These are phyloP conservation scores for Mortierella antarctica DNA, from an alignment of 192 early-diverging fungal genomes.

Conservation along the genomic window DNA sequence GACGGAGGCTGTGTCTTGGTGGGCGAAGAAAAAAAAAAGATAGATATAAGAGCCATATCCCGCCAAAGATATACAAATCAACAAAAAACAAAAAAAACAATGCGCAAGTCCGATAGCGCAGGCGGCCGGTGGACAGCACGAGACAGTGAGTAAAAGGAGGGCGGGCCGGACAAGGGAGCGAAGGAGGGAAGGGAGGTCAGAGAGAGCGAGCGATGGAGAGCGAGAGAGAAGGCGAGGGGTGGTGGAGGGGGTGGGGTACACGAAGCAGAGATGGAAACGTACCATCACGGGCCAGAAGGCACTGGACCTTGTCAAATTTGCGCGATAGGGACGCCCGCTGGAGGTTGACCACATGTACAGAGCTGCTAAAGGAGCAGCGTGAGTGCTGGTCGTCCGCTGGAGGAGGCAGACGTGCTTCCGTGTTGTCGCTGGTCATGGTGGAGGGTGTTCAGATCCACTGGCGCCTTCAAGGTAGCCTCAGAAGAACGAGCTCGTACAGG, in stretches of 20 bases:
- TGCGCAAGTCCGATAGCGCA: too few species aligned
- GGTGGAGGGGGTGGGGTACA: background rate
- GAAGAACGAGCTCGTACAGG: too few species aligned
- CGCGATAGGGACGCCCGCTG: slow-evolving; percentile 29
- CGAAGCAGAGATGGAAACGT: background rate
- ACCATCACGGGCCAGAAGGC: too few species aligned
- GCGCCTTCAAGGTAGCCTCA: too few species aligned
- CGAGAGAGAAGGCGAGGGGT: background rate
- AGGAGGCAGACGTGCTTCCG: too few species aligned
- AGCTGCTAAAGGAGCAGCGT: slow-evolving; percentile 2
- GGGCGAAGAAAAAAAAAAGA: background rate
- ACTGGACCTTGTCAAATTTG: background rate
- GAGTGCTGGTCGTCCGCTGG: background rate
- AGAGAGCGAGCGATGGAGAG: background rate
- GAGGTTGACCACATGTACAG: slow-evolving; percentile 32
- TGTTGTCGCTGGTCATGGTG: too few species aligned
- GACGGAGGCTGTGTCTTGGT: slow-evolving; percentile 24
- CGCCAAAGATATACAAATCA: too few species aligned
- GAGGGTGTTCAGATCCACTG: too few species aligned
- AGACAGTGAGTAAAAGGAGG: background rate
- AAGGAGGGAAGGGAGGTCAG: background rate
- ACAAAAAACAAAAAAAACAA: too few species aligned
- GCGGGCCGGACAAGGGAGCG: background rate
- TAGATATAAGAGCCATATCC: too few species aligned
- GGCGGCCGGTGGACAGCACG: too few species aligned